These are phyloP conservation scores for Crucihimalaya himalaica DNA, from an alignment of 345 rosid genomes.

Conservation along the genomic window DNA sequence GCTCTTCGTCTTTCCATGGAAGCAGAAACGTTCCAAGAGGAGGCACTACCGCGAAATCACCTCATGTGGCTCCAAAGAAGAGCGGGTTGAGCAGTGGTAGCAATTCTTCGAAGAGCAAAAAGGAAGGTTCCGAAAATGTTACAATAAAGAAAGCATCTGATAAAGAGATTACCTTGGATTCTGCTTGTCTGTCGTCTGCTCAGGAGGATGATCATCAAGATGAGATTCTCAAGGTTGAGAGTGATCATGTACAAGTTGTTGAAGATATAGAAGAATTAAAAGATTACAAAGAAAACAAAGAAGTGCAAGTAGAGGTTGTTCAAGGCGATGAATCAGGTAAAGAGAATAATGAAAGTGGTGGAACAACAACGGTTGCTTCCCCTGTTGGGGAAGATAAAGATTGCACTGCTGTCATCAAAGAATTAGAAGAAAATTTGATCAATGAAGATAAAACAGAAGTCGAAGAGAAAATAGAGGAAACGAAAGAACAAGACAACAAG, in stretches of 20 bases:
- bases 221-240: conserved; percentile 41
- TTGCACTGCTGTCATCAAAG: conserved; percentile 14
- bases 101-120: conserved; percentile 17
- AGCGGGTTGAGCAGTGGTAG: conserved; percentile 28
- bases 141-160: conserved; percentile 17
- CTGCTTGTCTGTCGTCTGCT: conserved; percentile 22
- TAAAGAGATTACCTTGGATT: conserved; percentile 28
- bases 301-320: conserved; percentile 28
- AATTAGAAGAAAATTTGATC: conserved; percentile 4
- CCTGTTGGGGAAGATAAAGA: conserved; percentile 38
- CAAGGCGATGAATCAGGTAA: conserved; percentile 26
- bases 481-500: conserved; percentile 24
- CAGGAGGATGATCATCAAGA: conserved; percentile 35
- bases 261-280: conserved; percentile 27
- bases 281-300: conserved; percentile 33
- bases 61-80: conserved; percentile 41
- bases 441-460: conserved; percentile 24
- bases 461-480: conserved; percentile 35
- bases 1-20: conserved; percentile 48
- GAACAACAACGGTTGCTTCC: conserved; percentile 14
- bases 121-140: conserved; percentile 6
- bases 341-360: conserved; percentile 30
- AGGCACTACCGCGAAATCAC: conserved; percentile 28
- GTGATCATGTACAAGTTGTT: conserved; percentile 16
- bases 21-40: conserved; percentile 38